Conservation (phyloP, 495 filamentous ascomycete species). For the Penicillium samsonianum region DNA sequence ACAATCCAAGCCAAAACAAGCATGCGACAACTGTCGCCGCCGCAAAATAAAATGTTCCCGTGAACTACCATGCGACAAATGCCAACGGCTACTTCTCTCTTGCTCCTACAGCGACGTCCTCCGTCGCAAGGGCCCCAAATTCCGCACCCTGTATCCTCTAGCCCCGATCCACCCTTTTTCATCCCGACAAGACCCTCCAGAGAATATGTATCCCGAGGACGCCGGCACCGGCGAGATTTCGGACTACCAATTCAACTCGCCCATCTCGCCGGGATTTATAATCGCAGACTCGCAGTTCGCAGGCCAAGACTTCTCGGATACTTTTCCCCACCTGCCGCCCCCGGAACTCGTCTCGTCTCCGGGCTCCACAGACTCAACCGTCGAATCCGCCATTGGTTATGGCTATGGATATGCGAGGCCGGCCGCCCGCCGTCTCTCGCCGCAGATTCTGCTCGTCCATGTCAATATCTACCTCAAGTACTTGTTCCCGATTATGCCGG, state of each 20-base stretch:
- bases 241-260: slow-evolving; percentile 30
- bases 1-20: slow-evolving; percentile 39
- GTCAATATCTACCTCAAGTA: slow-evolving; percentile 54
- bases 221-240: slow-evolving; percentile 10
- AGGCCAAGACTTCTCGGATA: slow-evolving; percentile 28
- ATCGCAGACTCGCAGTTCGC: slow-evolving; percentile 30
- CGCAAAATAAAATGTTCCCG: slow-evolving; percentile 50
- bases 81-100: slow-evolving; percentile 45
- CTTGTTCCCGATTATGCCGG: slow-evolving; percentile 81
- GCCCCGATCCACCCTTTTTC: slow-evolving; percentile 44
- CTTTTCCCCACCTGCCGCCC: slow-evolving; percentile 32
- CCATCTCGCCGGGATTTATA: slow-evolving; percentile 27
- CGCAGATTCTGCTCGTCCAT: slow-evolving; percentile 43
- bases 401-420: slow-evolving; percentile 19
- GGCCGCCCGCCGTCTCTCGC: slow-evolving; percentile 31
- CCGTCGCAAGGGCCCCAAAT: slow-evolving; percentile 49
- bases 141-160: slow-evolving; percentile 47
- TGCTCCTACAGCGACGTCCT: slow-evolving; percentile 50
- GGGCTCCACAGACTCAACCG: slow-evolving; percentile 39
- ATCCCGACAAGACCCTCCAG: slow-evolving; percentile 20
- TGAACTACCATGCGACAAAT: slow-evolving; percentile 48
- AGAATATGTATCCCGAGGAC: slow-evolving; percentile 26
- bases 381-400: slow-evolving; percentile 28
- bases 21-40: slow-evolving; percentile 49
- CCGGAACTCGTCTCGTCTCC: slow-evolving; percentile 46